phyloP scores from a whole-genome alignment of 805 yeast genomes.

The Starmerella cellae region DNA sequence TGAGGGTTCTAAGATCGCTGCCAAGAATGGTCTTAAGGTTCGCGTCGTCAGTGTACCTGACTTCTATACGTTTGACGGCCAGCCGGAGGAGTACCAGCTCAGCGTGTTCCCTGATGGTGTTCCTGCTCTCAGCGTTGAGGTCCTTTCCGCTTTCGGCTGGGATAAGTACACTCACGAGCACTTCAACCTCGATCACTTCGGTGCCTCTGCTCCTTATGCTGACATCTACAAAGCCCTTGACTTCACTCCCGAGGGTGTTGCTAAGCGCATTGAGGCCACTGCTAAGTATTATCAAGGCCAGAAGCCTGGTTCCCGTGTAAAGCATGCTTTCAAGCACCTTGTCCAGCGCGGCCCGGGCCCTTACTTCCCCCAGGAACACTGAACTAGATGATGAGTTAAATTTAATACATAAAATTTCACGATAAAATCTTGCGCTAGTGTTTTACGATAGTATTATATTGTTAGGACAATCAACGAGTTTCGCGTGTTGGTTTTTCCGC shows the following conservation, averaged over 20 bases:
- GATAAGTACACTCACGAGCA: slow-evolving; percentile 89
- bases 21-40: slow-evolving; percentile 52
- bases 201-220: slow-evolving; percentile 85
- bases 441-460: too few relatives aligned
- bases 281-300: slow-evolving; percentile 71
- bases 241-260: slow-evolving; percentile 88
- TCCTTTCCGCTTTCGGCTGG: slow-evolving; percentile 85
- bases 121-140: slow-evolving; percentile 90
- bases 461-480: too few relatives aligned
- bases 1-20: slow-evolving; percentile 65
- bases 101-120: slow-evolving; percentile 88
- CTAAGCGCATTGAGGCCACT: slow-evolving; percentile 69
- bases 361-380: too few relatives aligned
- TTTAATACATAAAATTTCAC: too few relatives aligned
- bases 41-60: slow-evolving; percentile 88
- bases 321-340: slow-evolving; percentile 20
- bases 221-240: slow-evolving; percentile 75
- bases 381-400: too few relatives aligned
- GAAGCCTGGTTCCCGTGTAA: slow-evolving; percentile 59
- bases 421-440: too few relatives aligned
- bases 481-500: too few relatives aligned
- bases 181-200: slow-evolving; percentile 89
- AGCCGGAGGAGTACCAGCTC: slow-evolving; percentile 64
- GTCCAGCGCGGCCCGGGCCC: slow-evolving; percentile 25
- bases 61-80: slow-evolving; percentile 77